A percentile compares a stretch with the other conserved stretches of the same genome.
Conservation (phyloP, 495 filamentous ascomycete genomes). For the Hypoxylon perforatum region DNA sequence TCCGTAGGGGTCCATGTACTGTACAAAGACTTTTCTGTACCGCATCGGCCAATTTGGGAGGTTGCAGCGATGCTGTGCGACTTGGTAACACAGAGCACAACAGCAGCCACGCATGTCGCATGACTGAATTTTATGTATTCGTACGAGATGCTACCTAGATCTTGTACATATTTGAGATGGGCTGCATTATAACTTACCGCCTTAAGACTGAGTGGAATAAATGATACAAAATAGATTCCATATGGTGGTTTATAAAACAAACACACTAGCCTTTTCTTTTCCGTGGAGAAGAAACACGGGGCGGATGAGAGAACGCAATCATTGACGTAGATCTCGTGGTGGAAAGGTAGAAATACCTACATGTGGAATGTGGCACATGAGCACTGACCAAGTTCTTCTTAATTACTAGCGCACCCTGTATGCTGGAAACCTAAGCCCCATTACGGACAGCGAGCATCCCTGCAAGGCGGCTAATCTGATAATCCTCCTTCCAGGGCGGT, state of each 20-base stretch:
- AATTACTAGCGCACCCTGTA: no score
- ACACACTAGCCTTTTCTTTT: no score
- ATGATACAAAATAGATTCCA: neutral
- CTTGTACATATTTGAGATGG: constrained; percentile 3
- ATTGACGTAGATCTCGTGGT: neutral
- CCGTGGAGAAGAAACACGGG: no score
- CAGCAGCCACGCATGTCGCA: constrained; percentile 17
- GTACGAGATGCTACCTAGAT: neutral
- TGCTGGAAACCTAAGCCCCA: neutral
- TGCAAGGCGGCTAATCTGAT: constrained; percentile 34
- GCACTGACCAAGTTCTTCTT: constrained; percentile 11
- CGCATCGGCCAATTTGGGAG: constrained; percentile 37
- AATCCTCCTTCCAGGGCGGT: constrained; percentile 41
- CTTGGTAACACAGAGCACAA: constrained; percentile 35
- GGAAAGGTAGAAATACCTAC: no score
- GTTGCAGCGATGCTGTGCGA: constrained; percentile 33
- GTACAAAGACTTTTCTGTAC: constrained; percentile 3
- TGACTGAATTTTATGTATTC: neutral
- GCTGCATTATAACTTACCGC: neutral
- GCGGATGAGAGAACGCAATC: constrained; percentile 7
- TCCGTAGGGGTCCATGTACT: constrained; percentile 17
- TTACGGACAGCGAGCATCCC: neutral
- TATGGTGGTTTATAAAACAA: neutral
- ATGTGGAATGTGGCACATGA: constrained; percentile 1
- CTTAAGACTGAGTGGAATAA: no score